These are phyloP conservation scores for Petunia secreta DNA, from an alignment of 257 asterid genomes.

Conservation along the genomic window DNA sequence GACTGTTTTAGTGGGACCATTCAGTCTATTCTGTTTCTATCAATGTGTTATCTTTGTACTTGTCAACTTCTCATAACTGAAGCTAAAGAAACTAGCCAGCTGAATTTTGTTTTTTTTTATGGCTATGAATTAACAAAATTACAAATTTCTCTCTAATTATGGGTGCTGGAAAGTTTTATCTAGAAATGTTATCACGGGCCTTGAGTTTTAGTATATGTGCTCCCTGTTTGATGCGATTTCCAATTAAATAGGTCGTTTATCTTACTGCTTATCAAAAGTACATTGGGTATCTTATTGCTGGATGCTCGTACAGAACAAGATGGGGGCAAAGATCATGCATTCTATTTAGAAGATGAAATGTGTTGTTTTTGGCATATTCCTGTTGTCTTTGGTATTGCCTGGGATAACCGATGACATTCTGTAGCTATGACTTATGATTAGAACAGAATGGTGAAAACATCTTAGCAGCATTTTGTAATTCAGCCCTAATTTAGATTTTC, in stretches of 20 bases:
- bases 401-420: neutral
- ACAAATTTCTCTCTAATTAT: neutral
- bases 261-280: neutral
- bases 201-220: neutral
- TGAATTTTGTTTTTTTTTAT: neutral
- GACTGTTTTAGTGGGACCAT: conserved; percentile 18
- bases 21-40: neutral
- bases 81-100: conserved; percentile 16
- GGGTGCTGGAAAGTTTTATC: neutral
- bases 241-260: neutral
- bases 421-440: neutral
- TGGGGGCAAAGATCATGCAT: neutral
- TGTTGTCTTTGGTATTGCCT: neutral
- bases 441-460: neutral
- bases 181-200: neutral
- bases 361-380: neutral
- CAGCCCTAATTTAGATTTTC: conserved; percentile 14
- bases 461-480: neutral
- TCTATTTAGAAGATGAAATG: conserved; percentile 4
- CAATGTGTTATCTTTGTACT: neutral
- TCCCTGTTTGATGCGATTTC: neutral
- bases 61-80: neutral
- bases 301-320: neutral
- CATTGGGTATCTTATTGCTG: neutral
- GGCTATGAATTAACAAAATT: neutral